A percentile compares a stretch with the other conserved stretches of the same genome.
phyloP scores from a whole-genome alignment of 768 basidiomycete genomes.

The Multifurca ochricompacta region DNA sequence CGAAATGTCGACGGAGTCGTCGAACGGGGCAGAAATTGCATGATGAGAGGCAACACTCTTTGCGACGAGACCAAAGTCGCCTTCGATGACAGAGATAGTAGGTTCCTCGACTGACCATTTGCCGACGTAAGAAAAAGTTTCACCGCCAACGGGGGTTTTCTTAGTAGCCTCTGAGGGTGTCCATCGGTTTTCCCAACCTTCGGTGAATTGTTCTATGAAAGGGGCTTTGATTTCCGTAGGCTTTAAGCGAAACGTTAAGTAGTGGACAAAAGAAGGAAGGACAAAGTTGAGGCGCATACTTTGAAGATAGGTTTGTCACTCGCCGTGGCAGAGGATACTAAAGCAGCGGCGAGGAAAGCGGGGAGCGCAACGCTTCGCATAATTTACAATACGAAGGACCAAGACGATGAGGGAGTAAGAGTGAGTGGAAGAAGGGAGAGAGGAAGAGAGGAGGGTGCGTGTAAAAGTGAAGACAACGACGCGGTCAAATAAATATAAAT shows the following conservation, averaged over 20 bases:
- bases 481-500: slow-evolving; percentile 24
- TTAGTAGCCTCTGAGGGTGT: slow-evolving; percentile 96
- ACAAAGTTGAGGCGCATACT: slow-evolving; percentile 31
- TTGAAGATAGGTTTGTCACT: slow-evolving; percentile 60
- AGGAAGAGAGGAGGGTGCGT: slow-evolving; percentile 17
- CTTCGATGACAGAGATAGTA: slow-evolving; percentile 61
- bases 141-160: slow-evolving; percentile 91
- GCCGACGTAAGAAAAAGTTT: slow-evolving; percentile 96
- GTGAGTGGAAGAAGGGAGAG: slow-evolving; percentile 34
- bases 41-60: slow-evolving; percentile 98
- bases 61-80: slow-evolving; percentile 88
- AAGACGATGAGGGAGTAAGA: slow-evolving; percentile 33
- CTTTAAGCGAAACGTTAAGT: slow-evolving; percentile 33
- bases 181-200: slow-evolving; percentile 88
- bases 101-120: slow-evolving; percentile 96
- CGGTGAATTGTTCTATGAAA: slow-evolving; percentile 95
- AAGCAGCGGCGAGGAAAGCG: slow-evolving; percentile 50
- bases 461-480: slow-evolving; percentile 4
- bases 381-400: slow-evolving; percentile 55
- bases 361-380: slow-evolving; percentile 90
- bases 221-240: slow-evolving; percentile 72
- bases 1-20: slow-evolving; percentile 67
- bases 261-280: not conserved
- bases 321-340: slow-evolving; percentile 55
- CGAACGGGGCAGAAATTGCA: slow-evolving; percentile 93